phyloP scores from a whole-genome alignment of 73 alveolate species.

The Paramecium pentaurelia region DNA sequence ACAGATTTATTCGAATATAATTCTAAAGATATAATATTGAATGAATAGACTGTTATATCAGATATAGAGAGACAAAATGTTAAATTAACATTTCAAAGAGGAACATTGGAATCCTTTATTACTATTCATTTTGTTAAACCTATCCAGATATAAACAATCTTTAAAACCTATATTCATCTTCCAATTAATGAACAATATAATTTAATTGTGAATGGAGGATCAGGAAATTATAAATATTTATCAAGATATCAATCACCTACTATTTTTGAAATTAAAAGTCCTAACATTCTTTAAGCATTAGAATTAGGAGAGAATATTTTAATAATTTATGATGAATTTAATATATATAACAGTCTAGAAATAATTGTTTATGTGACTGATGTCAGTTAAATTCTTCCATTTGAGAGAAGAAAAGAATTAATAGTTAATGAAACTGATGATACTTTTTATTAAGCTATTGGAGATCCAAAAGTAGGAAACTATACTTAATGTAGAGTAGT shows the following conservation, averaged over 20 bases:
- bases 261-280: background rate
- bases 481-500: background rate
- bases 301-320: background rate
- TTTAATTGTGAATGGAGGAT: background rate
- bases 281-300: background rate
- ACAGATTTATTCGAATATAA: background rate
- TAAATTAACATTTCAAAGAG: background rate
- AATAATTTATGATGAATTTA: background rate
- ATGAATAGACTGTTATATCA: background rate
- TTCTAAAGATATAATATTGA: background rate
- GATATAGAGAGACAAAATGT: background rate
- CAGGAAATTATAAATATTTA: background rate
- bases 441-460: background rate
- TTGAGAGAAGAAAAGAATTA: background rate
- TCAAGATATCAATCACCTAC: background rate
- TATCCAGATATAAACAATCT: background rate
- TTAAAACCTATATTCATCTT: background rate
- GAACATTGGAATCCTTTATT: background rate
- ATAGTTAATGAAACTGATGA: background rate
- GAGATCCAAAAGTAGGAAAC: background rate
- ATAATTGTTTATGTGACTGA: background rate
- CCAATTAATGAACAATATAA: background rate
- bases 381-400: background rate
- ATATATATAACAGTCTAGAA: background rate
- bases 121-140: background rate